Conservation (phyloP, 169 alveolate genomes). For the Babesia divergens region DNA sequence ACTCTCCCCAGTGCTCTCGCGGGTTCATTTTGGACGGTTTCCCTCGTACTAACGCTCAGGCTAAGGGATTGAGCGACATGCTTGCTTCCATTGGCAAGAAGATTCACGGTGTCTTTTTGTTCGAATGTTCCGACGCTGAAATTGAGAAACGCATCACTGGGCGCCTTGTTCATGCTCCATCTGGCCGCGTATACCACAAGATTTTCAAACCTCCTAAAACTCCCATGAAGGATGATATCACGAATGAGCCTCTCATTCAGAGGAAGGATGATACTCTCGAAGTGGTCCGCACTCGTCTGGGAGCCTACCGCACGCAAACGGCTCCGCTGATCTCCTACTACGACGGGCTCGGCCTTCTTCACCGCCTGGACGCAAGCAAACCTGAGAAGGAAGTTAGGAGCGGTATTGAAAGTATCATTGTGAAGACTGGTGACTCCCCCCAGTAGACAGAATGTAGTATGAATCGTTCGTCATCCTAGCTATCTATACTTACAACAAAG, state of each 20-base stretch:
- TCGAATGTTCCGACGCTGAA: constrained; percentile 85
- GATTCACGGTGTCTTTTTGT: constrained; percentile 82
- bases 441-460: no score
- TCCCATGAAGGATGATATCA: constrained; percentile 85
- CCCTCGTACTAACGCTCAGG: constrained; percentile 91
- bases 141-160: constrained; percentile 88
- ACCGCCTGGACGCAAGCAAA: constrained; percentile 66
- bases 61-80: constrained; percentile 76
- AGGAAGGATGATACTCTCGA: constrained; percentile 69
- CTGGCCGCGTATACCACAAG: constrained; percentile 92
- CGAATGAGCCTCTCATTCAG: constrained; percentile 69
- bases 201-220: constrained; percentile 89
- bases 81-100: constrained; percentile 61
- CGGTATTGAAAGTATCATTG: neutral
- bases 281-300: constrained; percentile 67
- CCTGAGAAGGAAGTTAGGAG: constrained; percentile 57
- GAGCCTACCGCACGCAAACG: constrained; percentile 66
- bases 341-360: constrained; percentile 55
- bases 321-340: constrained; percentile 68
- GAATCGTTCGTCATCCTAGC: neutral
- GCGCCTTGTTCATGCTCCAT: constrained; percentile 87
- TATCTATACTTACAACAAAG: neutral
- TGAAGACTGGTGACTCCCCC: neutral
- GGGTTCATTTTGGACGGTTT: constrained; percentile 94
- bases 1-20: constrained; percentile 82